Evolutionary conservation across 768 basidiomycete genomes (phyloP).

Genomic region (Boletus sp.): DNA sequence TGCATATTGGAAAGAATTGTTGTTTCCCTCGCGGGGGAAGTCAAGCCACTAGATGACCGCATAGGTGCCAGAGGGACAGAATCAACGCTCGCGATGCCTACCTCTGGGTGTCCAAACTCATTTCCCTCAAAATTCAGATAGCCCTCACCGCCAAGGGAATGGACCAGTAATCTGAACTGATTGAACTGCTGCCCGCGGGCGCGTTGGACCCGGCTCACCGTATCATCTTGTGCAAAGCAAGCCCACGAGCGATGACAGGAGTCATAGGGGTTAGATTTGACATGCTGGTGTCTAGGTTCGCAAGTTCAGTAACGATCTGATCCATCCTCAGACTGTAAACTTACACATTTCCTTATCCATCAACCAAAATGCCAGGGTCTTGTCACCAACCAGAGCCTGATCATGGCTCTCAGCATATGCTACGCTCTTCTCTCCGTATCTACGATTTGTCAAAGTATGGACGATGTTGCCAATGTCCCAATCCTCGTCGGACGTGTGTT

Average conservation of each 20-base stretch:
- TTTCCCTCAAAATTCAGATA: conserved; percentile 98
- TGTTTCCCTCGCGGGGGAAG: conserved; percentile 95
- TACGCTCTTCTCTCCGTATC: conserved; percentile 86
- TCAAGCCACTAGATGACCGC: conserved; percentile 81
- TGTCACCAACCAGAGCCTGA: conserved; percentile 97
- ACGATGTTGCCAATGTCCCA: conserved; percentile 90
- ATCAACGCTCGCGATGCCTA: conserved; percentile 26
- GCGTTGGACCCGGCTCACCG: conserved; percentile 47
- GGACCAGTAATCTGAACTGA: conserved; percentile 69
- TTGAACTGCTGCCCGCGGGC: background rate
- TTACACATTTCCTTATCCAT: conserved; percentile 99
- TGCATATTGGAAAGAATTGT: conserved; percentile 95
- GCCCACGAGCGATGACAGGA: conserved; percentile 79
- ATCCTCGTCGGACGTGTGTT: conserved; percentile 80
- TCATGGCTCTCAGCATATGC: conserved; percentile 96
- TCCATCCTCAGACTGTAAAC: conserved; percentile 21
- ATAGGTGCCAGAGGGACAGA: background rate
- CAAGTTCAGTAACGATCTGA: background rate
- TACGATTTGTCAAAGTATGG: conserved; percentile 85
- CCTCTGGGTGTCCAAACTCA: conserved; percentile 98
- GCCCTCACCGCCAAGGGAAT: conserved; percentile 93
- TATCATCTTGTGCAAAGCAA: conserved; percentile 97
- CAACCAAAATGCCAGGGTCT: conserved; percentile 97
- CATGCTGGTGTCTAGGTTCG: conserved; percentile 80
- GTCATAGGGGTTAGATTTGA: conserved; percentile 82